These are phyloP conservation scores for Alternaria ventricosa DNA, from an alignment of 2,329 filamentous ascomycete genomes.

Conservation along the genomic window DNA sequence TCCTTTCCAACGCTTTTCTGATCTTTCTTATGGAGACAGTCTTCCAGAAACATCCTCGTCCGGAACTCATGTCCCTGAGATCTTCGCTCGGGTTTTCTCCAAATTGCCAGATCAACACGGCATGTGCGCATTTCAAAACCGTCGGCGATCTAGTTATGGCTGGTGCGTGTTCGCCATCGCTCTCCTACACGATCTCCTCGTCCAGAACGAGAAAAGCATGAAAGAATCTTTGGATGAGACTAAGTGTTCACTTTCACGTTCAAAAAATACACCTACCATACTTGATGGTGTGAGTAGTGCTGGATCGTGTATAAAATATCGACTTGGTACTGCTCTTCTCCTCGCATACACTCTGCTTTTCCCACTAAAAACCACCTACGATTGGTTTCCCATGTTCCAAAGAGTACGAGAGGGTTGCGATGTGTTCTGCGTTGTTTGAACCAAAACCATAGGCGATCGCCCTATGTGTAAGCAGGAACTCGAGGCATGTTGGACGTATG, in stretches of 20 bases:
- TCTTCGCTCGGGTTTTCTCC: neutral
- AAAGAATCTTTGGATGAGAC: neutral
- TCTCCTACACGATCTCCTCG: neutral
- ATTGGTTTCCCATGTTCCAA: neutral
- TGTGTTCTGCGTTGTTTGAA: neutral
- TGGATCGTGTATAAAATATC: neutral
- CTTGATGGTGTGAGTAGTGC: neutral
- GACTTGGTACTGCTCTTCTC: neutral
- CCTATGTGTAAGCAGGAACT: neutral
- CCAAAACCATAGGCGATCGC: neutral
- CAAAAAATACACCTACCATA: too few relatives aligned
- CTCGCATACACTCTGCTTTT: neutral
- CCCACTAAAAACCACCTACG: neutral
- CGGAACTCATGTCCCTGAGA: neutral
- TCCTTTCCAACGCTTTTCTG: too few relatives aligned
- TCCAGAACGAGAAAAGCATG: neutral
- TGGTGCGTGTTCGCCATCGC: neutral
- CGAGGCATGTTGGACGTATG: neutral
- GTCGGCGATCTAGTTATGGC: neutral
- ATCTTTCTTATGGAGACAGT: too few relatives aligned
- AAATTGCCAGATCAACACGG: neutral
- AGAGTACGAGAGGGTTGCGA: accelerated
- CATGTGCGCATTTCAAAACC: neutral
- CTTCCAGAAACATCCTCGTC: too few relatives aligned
- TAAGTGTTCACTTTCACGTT: neutral